phyloP scores from a whole-genome alignment of 495 filamentous ascomycete genomes.

The Penicillium riverlandense region DNA sequence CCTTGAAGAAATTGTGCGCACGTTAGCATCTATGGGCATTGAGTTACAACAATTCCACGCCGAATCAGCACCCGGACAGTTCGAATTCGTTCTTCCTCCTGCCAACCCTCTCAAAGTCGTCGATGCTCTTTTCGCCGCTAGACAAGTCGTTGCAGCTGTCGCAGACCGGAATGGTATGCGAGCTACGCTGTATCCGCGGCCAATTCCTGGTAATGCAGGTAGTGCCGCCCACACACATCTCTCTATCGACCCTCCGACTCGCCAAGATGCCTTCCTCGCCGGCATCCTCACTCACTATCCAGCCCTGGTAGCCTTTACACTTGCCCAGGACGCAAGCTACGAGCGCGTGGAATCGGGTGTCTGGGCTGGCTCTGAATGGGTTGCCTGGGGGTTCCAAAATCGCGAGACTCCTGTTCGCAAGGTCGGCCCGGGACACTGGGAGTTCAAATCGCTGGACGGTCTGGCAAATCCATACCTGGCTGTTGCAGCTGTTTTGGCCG shows the following conservation, averaged over 20 bases:
- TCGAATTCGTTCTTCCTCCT: slow-evolving; percentile 70
- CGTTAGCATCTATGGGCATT: slow-evolving; percentile 55
- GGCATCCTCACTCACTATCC: slow-evolving; percentile 27
- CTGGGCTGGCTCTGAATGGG: slow-evolving; percentile 51
- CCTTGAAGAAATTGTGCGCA: slow-evolving; percentile 54
- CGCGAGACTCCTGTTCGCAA: slow-evolving; percentile 37
- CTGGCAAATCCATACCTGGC: slow-evolving; percentile 38
- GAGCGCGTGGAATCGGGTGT: slow-evolving; percentile 33
- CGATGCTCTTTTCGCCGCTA: slow-evolving; percentile 65
- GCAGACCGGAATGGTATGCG: slow-evolving; percentile 42
- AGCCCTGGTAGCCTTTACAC: slow-evolving; percentile 28
- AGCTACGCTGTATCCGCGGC: slow-evolving; percentile 74
- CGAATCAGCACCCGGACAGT: slow-evolving; percentile 69
- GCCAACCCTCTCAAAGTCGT: slow-evolving; percentile 58
- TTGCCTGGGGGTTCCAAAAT: slow-evolving; percentile 39
- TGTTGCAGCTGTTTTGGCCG: slow-evolving; percentile 55
- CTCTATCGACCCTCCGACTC: slow-evolving; percentile 23
- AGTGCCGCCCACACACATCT: slow-evolving; percentile 39
- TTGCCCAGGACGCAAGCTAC: slow-evolving; percentile 34
- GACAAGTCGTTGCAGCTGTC: slow-evolving; percentile 54
- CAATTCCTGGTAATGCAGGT: slow-evolving; percentile 36
- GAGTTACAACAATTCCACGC: slow-evolving; percentile 69
- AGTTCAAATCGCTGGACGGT: slow-evolving; percentile 35
- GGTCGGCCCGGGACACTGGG: slow-evolving; percentile 30
- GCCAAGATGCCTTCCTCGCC: slow-evolving; percentile 29